Evolutionary conservation across 192 early-diverging fungal species (phyloP), one percentile per base, ranked within the genome.

Genomic region (Haplosporangium gracile): DNA sequence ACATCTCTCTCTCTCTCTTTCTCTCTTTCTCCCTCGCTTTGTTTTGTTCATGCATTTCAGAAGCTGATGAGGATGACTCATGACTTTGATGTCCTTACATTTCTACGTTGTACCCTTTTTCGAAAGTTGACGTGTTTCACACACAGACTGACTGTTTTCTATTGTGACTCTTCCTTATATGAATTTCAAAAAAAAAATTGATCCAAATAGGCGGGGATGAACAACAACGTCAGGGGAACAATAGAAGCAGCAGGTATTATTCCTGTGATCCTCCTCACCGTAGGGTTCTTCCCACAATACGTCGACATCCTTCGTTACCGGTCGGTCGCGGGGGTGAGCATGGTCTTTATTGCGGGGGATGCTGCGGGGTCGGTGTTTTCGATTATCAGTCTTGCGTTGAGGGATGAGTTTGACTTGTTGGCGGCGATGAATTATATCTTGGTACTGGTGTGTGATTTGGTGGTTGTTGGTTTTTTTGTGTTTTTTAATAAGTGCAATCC

Each of bases 221-320:
- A 68, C 26, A 57, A 76, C 40, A 15, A 88, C 2, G 77, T 88
- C 40, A 47, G 76, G 20, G 80, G 81, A 22, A 88, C 85, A 22
- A 68, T 79, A 20, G 75, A 70, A 26, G 85, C 89, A 38, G 82
- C 86, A 32, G 89, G 89, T 24, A 75, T 87, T 38, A 72, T 91
- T 34, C 88, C 90, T 0, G 84, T 91, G 8, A n/a, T 89, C 16
- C 60, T 88, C 0, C 83, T 89, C 29, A 55, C 73, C 3, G 5
- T 87, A 18, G 90, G 90, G 8, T 91, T 91, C 51, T 11, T 87
- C 29, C 90, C 90, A 32, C 90, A 91, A 76, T 91, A 89, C 42
- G 49, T 65, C 39, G 88, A 89, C 5, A 91, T 91, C 20, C 82
- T 83, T 32, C 72, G 53, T 4, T 69, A 81, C 47, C 57, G 76